Conservation (phyloP, 495 filamentous ascomycete genomes). For the Penicillium paradoxum region DNA sequence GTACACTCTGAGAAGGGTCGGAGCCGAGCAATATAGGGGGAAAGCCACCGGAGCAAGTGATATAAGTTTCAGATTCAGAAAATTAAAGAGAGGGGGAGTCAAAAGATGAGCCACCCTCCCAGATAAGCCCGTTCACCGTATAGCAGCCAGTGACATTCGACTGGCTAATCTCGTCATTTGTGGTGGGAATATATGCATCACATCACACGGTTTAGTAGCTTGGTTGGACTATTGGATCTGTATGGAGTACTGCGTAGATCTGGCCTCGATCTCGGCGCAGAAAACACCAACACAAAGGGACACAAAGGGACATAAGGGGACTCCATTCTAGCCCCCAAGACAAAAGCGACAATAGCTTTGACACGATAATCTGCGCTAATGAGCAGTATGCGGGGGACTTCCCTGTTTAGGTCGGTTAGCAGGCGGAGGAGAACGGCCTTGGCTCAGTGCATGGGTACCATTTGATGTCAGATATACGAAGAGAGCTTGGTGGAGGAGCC, state of each 20-base stretch:
- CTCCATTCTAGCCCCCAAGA: neutral
- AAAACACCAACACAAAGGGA: no score
- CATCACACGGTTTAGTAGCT: neutral
- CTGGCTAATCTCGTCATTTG: neutral
- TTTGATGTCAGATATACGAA: neutral
- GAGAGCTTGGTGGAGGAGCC: neutral
- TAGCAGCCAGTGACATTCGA: neutral
- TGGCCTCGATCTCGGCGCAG: no score
- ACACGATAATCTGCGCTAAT: neutral
- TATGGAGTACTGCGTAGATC: neutral
- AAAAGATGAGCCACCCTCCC: constrained; percentile 12
- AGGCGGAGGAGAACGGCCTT: neutral
- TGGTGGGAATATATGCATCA: neutral
- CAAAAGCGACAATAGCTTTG: neutral
- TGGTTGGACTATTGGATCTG: neutral
- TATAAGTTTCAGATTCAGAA: neutral
- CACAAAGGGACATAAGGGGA: no score
- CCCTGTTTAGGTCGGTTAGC: neutral
- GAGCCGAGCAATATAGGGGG: neutral
- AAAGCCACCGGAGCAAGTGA: neutral
- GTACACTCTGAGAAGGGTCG: no score
- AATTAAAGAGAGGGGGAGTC: neutral
- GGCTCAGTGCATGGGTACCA: neutral
- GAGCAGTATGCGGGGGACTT: neutral
- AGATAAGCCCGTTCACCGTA: neutral